Percentiles rank a stretch among this genome's conserved stretches.
These are phyloP conservation scores for Schoenoplectus tabernaemontani DNA, from an alignment of 202 grass and related monocot genomes.

Conservation along the genomic window DNA sequence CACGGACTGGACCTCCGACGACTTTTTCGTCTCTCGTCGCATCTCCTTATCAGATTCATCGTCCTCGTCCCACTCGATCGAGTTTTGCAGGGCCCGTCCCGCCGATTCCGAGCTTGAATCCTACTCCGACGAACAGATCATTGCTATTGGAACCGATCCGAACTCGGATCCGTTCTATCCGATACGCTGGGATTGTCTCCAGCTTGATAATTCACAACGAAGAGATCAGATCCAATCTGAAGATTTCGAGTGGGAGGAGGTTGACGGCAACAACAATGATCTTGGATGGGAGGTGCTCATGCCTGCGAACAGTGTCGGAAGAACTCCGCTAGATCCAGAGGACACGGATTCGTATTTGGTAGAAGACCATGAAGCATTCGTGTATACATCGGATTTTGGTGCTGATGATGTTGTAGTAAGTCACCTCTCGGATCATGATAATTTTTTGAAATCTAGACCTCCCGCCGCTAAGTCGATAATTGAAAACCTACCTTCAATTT, in stretches of 20 bases:
- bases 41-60: constrained; percentile 5
- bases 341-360: constrained; percentile 18
- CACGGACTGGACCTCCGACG: constrained; percentile 22
- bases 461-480: constrained; percentile 55
- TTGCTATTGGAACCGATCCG: constrained; percentile 24
- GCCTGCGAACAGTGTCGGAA: constrained; percentile 21
- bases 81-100: not conserved
- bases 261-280: constrained; percentile 21
- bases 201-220: constrained; percentile 29
- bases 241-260: constrained; percentile 72
- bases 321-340: constrained; percentile 15
- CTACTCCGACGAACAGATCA: constrained; percentile 44
- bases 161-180: constrained; percentile 23
- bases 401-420: constrained; percentile 43
- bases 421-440: constrained; percentile 35
- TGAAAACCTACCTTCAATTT: constrained; percentile 65
- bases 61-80: not conserved
- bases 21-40: constrained; percentile 21
- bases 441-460: constrained; percentile 38
- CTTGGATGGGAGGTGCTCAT: constrained; percentile 64
- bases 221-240: constrained; percentile 37
- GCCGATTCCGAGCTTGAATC: constrained; percentile 29
- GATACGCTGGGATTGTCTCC: constrained; percentile 57
- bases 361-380: constrained; percentile 38
- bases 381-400: constrained; percentile 55